Evolutionary conservation across 148 eudicot genomes (phyloP).

Genomic region (Rhododendron williamsianum): DNA sequence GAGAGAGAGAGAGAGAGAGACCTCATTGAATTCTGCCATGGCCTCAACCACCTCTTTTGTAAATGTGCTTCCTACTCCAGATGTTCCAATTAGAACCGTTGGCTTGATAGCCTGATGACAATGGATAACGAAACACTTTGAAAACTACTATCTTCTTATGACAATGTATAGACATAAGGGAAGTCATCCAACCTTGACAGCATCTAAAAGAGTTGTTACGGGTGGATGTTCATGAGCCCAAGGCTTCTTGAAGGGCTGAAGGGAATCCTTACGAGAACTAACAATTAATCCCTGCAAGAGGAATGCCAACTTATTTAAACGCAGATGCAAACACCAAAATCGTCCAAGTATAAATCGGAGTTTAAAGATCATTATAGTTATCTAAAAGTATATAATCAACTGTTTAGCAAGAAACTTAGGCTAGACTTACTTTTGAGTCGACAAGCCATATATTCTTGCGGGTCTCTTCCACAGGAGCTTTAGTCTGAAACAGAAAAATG

Average conservation of each 20-base stretch:
- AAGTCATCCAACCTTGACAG: slow-evolving; percentile 59
- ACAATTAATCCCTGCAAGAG: slow-evolving; percentile 78
- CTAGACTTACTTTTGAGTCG: slow-evolving; percentile 65
- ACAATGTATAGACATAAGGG: background rate
- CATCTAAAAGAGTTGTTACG: slow-evolving; percentile 51
- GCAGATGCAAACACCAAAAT: background rate
- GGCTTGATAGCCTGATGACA: slow-evolving; percentile 70
- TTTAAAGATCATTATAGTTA: background rate
- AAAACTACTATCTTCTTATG: background rate
- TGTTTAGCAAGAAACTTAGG: background rate
- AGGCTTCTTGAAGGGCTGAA: slow-evolving; percentile 86
- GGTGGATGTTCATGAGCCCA: slow-evolving; percentile 98
- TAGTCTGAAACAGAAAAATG: slow-evolving; percentile 33
- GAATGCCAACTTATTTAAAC: background rate
- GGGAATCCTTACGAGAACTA: slow-evolving; percentile 69
- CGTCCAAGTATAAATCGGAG: background rate
- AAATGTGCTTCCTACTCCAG: slow-evolving; percentile 82
- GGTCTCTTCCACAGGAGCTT: slow-evolving; percentile 61
- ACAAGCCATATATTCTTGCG: slow-evolving; percentile 97
- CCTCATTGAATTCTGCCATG: slow-evolving; percentile 75
- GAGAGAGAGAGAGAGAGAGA: slow-evolving; percentile 11
- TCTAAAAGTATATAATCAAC: background rate
- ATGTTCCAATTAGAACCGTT: slow-evolving; percentile 73
- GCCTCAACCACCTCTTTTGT: slow-evolving; percentile 88
- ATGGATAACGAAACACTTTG: background rate